Evolutionary conservation across 139 green algal genomes (phyloP), one percentile per base, ranked within the genome.

Genomic region (Chlamydomonas sp.): DNA sequence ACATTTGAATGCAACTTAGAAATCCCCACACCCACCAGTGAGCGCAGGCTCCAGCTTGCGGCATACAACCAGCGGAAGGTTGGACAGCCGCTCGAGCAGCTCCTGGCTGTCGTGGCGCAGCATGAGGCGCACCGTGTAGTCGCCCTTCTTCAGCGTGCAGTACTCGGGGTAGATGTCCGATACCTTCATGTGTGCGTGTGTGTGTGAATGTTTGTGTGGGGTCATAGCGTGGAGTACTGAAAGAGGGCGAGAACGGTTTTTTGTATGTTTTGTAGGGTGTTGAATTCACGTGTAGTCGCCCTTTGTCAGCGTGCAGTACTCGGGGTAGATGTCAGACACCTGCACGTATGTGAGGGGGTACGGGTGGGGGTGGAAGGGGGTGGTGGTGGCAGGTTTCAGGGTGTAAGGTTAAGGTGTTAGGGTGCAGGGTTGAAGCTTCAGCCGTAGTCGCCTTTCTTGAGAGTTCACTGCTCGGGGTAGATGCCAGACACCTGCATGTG

Each of bases 281-380:
- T n/a, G n/a, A n/a, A n/a, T n/a, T n/a, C n/a, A n/a, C 47, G 71
- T 85, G 69, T 89, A 81, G 16, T 90, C 83, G 8, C 87, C 90
- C 76, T 90, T 90, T 28, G 72, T 79, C 28, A 94, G 75, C 2
- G 73, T 67, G 1, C 84, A 70, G 20, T 65, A 59, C 24, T 84
- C 79, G n/a, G 88, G 87, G 49, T 89, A 87, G 24, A 84, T 75
- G 75, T 93, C 85, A n/a, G n/a, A n/a, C n/a, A n/a, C n/a, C n/a
- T n/a, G n/a, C n/a, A n/a, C n/a, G n/a, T n/a, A n/a, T n/a, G n/a
- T n/a, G n/a, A n/a, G n/a, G n/a, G n/a, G n/a, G n/a, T n/a, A n/a
- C n/a, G n/a, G n/a, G n/a, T n/a, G n/a, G n/a, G n/a, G n/a, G n/a
- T n/a, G n/a, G n/a, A n/a, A n/a, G n/a, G n/a, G n/a, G n/a, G n/a